A percentile compares a stretch with the other conserved stretches of the same genome.
phyloP scores from a whole-genome alignment of 1,284 basidiomycete genomes.

The Pterulicium gracile region DNA sequence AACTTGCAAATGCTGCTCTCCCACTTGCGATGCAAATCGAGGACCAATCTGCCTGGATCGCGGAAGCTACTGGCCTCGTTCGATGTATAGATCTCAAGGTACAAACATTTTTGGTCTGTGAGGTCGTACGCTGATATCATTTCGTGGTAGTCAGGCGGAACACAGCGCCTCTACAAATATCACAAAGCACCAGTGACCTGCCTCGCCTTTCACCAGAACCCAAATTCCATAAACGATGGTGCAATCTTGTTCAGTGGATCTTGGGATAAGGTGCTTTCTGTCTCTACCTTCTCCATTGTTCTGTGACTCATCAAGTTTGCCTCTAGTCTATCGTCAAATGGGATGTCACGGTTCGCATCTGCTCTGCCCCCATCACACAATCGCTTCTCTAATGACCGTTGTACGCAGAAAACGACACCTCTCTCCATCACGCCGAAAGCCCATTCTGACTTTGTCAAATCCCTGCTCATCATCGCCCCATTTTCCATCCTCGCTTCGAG shows the following conservation, averaged over 20 bases:
- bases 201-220: conserved; percentile 53
- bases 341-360: conserved; percentile 37
- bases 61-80: conserved; percentile 72
- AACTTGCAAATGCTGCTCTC: conserved; percentile 57
- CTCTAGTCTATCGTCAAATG: conserved; percentile 71
- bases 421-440: conserved; percentile 42
- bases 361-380: conserved; percentile 3
- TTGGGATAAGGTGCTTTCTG: conserved; percentile 67
- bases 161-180: conserved; percentile 63
- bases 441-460: conserved; percentile 84
- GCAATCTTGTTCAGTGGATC: conserved; percentile 72
- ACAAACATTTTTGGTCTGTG: conserved; percentile 5
- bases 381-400: conserved; percentile 43
- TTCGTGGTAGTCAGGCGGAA: conserved; percentile 60
- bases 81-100: conserved; percentile 72
- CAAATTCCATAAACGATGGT: conserved; percentile 17
- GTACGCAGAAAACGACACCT: background rate
- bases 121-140: conserved; percentile 9
- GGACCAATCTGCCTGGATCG: conserved; percentile 68
- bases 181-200: conserved; percentile 84
- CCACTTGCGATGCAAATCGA: conserved; percentile 52
- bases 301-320: conserved; percentile 7
- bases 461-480: conserved; percentile 57
- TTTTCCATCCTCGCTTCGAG: conserved; percentile 70
- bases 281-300: conserved; percentile 4